Percentiles rank a stretch among this genome's conserved stretches.
Evolutionary conservation across 164 flowering plant genomes (phyloP).

Genomic region (Saururus chinensis): DNA sequence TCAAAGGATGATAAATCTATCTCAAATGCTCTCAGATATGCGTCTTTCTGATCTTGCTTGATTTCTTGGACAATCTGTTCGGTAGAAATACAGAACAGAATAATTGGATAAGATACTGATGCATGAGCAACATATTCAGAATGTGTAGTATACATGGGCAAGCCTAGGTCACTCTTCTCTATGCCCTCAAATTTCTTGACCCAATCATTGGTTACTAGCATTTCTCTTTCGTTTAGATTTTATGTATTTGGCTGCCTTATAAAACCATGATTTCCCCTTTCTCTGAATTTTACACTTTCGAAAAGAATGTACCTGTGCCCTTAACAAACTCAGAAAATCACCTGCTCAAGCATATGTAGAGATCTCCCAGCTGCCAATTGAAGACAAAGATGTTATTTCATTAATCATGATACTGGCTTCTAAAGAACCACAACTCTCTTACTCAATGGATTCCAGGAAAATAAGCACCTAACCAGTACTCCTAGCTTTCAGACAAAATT

Average conservation of each 20-base stretch:
- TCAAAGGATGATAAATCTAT: constrained; percentile 62
- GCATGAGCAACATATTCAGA: background rate
- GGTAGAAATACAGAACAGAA: background rate
- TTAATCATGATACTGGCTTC: background rate
- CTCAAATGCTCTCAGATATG: constrained; percentile 59
- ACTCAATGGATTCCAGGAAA: too few species aligned
- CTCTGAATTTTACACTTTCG: too few species aligned
- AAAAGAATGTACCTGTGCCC: background rate
- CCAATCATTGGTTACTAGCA: background rate
- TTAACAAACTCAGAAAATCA: background rate
- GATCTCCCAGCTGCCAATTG: constrained; percentile 71
- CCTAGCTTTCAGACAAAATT: too few species aligned
- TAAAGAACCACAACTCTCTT: too few species aligned
- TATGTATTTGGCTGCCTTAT: too few species aligned
- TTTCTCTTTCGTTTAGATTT: background rate
- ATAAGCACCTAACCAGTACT: too few species aligned
- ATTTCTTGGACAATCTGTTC: constrained; percentile 53
- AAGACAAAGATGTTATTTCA: background rate
- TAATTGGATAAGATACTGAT: too few species aligned
- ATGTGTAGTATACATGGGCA: too few species aligned
- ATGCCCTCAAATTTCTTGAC: background rate
- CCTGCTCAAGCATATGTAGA: constrained; percentile 33
- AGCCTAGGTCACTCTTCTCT: background rate
- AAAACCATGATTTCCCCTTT: too few species aligned
- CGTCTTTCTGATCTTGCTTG: constrained; percentile 28